A percentile compares a stretch with the other conserved stretches of the same genome.
Conservation (phyloP, 148 eudicot species). For the Diospyros kaki region DNA sequence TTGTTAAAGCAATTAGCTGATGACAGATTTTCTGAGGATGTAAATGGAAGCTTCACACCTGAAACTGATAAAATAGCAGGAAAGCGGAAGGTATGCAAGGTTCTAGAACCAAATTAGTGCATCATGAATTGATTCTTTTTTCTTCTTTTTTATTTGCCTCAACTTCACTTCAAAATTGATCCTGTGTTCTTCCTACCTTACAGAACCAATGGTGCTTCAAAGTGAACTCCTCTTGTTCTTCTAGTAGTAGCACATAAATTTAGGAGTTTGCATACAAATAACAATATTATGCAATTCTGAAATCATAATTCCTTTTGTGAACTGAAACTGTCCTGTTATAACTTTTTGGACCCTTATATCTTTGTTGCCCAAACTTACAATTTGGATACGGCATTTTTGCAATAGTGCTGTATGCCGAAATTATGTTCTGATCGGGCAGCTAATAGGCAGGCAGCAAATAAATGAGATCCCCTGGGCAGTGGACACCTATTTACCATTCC, state of each 20-base stretch:
- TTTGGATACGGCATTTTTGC: not conserved
- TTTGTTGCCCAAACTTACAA: not conserved
- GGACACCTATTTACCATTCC: not conserved
- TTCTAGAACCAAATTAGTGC: not conserved
- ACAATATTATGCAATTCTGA: not conserved
- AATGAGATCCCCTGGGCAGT: not conserved
- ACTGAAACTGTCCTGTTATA: not conserved
- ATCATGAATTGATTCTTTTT: not conserved
- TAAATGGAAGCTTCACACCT: constrained; percentile 15
- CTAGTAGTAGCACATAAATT: not conserved
- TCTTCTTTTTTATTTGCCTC: not conserved
- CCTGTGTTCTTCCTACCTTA: not conserved
- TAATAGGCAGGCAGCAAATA: not conserved
- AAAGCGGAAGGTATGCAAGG: constrained; percentile 49
- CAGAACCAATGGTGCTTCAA: not conserved
- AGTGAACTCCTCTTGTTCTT: not conserved
- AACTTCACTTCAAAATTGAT: constrained; percentile 2
- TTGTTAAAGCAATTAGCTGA: constrained; percentile 75
- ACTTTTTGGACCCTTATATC: not conserved
- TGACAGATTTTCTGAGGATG: constrained; percentile 63
- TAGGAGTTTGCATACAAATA: not conserved
- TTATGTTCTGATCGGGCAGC: not conserved
- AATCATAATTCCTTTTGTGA: not conserved
- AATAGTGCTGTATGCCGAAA: not conserved
- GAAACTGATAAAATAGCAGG: constrained; percentile 26